Percentiles rank a stretch among this genome's conserved stretches.
Evolutionary conservation across 106 monocot genomes (phyloP).

Genomic region (Posidonia australis): DNA sequence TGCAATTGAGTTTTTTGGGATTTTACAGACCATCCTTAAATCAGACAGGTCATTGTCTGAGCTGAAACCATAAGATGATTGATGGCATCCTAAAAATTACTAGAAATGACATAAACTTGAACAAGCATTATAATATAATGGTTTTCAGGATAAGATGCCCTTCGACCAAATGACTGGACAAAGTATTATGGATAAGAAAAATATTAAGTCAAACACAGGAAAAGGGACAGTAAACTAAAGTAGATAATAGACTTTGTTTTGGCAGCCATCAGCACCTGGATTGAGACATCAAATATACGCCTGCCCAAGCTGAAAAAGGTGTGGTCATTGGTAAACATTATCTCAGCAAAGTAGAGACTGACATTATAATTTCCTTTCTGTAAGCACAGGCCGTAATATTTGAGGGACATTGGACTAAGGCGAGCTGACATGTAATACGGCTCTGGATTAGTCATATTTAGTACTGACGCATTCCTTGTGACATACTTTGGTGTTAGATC

Average conservation of each 20-base stretch:
- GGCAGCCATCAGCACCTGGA: conserved; percentile 7
- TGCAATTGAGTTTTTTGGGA: not conserved
- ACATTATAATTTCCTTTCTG: conserved; percentile 22
- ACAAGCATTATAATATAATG: not conserved
- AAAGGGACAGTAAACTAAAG: not conserved
- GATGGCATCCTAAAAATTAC: not conserved
- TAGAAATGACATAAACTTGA: not conserved
- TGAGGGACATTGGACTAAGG: conserved; percentile 8
- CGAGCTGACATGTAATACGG: conserved; percentile 17
- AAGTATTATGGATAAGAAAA: not conserved
- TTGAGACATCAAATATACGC: conserved; percentile 16
- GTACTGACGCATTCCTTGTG: not conserved
- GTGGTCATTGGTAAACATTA: conserved; percentile 16
- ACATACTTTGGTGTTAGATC: not conserved
- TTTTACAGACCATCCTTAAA: too few relatives aligned
- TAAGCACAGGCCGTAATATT: conserved; percentile 24
- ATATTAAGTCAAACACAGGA: not conserved
- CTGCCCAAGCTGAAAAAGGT: conserved; percentile 12
- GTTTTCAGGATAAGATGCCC: not conserved
- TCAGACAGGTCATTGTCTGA: not conserved
- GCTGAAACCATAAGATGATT: too few relatives aligned
- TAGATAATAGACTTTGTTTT: not conserved
- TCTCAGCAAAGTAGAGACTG: conserved; percentile 20
- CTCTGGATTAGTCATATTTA: conserved; percentile 3
- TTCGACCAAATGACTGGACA: not conserved